Conservation (phyloP, 225 moss, liverwort and hornwort species). For the Thuidium tamariscinum region DNA sequence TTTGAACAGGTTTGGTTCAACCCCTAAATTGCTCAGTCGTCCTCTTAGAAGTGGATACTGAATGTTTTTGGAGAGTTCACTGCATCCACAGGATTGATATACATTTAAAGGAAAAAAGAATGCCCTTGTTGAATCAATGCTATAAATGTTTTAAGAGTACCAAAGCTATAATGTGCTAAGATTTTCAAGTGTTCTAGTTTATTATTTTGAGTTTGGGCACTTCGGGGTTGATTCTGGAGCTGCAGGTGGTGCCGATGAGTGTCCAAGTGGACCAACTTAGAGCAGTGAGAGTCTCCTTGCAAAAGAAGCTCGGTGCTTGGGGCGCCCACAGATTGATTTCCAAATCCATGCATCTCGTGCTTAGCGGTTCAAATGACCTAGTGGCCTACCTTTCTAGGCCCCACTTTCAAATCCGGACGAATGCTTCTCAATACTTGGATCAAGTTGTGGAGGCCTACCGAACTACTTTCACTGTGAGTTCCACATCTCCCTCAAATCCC, state of each 20-base stretch:
- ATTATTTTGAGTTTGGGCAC: neutral
- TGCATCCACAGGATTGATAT: neutral
- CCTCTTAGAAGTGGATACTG: neutral
- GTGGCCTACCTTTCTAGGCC: neutral
- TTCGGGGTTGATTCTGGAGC: neutral
- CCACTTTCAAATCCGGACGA: neutral
- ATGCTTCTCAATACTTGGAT: constrained; percentile 4
- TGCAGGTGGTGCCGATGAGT: constrained; percentile 21
- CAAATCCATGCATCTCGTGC: constrained; percentile 11
- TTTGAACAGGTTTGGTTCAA: neutral
- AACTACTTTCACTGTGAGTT: constrained; percentile 16
- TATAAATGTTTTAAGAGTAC: neutral
- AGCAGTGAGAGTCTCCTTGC: neutral
- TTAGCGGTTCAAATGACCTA: constrained; percentile 35
- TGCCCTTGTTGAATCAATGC: neutral
- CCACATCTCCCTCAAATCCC: neutral
- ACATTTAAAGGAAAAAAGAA: neutral
- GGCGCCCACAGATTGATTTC: constrained; percentile 5
- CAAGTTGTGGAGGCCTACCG: constrained; percentile 5
- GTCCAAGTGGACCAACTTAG: constrained; percentile 20
- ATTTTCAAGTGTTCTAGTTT: neutral
- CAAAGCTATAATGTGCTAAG: too few species aligned
- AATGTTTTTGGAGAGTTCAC: neutral
- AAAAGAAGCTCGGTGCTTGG: neutral
- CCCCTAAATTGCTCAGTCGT: too few species aligned